Evolutionary conservation across 345 rosid species (phyloP).

Genomic region (Toxicodendron radicans): DNA sequence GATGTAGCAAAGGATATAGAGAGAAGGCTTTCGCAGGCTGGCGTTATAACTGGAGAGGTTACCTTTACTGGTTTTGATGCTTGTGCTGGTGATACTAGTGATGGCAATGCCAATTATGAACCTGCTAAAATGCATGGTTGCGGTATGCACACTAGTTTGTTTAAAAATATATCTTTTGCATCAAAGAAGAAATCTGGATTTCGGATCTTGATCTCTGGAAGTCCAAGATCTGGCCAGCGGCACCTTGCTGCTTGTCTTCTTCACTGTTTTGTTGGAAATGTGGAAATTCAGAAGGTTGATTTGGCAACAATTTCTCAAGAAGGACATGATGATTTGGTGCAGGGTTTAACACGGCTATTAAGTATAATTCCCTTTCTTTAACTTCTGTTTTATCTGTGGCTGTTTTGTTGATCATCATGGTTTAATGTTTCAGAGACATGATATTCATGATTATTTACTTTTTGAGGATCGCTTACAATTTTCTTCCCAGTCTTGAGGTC

Average conservation of each 20-base stretch:
- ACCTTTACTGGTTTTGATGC: slow-evolving; percentile 43
- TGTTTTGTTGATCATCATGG: background rate
- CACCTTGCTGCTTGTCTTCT: slow-evolving; percentile 92
- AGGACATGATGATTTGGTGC: slow-evolving; percentile 86
- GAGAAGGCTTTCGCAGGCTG: slow-evolving; percentile 55
- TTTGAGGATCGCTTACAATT: background rate
- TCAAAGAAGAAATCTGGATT: slow-evolving; percentile 61
- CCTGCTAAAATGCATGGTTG: slow-evolving; percentile 33
- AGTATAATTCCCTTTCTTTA: slow-evolving; percentile 50
- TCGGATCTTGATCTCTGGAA: slow-evolving; percentile 77
- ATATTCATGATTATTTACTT: background rate
- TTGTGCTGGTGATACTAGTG: slow-evolving; percentile 35
- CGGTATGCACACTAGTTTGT: slow-evolving; percentile 27
- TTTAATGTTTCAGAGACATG: background rate
- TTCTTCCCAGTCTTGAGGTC: background rate
- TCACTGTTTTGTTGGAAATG: slow-evolving; percentile 76
- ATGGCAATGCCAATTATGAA: slow-evolving; percentile 30
- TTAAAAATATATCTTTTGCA: slow-evolving; percentile 35
- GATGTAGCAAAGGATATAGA: slow-evolving; percentile 57
- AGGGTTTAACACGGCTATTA: slow-evolving; percentile 74
- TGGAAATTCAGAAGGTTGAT: slow-evolving; percentile 88
- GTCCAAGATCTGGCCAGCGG: slow-evolving; percentile 83
- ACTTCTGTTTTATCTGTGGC: slow-evolving; percentile 8
- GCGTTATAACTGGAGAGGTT: slow-evolving; percentile 54
- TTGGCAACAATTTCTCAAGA: slow-evolving; percentile 88